phyloP scores from a whole-genome alignment of 495 filamentous ascomycete species.

The Bathelium albidoporum region DNA sequence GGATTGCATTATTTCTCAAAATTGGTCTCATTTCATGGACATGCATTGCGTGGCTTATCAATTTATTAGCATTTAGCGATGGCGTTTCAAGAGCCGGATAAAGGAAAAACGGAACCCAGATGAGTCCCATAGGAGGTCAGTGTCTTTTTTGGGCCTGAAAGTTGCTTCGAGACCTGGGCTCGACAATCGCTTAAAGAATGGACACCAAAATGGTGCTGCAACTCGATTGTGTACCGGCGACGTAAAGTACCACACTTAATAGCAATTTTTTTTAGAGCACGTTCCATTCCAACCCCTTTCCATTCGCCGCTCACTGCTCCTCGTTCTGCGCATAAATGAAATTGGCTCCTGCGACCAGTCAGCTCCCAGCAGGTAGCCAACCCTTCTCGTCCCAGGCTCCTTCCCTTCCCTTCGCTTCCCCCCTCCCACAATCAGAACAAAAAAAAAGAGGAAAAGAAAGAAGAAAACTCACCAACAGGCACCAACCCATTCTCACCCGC shows the following conservation, averaged over 20 bases:
- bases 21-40: not conserved
- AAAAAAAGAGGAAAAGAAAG: constrained; percentile 3
- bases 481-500: constrained; percentile 48
- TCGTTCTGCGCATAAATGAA: constrained; percentile 55
- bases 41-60: not conserved
- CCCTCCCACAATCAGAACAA: not conserved
- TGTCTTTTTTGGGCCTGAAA: not conserved
- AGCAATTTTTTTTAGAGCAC: not conserved
- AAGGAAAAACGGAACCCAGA: not conserved
- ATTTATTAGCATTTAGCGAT: not conserved
- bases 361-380: too few species aligned
- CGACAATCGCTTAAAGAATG: too few species aligned
- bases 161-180: too few species aligned
- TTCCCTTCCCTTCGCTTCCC: too few species aligned
- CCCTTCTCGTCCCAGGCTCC: too few species aligned
- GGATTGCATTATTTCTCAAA: not conserved
- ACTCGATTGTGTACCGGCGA: too few species aligned
- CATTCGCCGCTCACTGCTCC: constrained; percentile 49
- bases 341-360: constrained; percentile 47
- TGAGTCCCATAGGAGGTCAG: not conserved
- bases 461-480: constrained; percentile 46
- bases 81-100: not conserved
- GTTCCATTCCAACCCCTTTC: not conserved
- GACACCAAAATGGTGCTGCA: too few species aligned
- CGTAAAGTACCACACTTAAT: not conserved